These are phyloP conservation scores for Odonthalia washingtoniensis DNA, from an alignment of 31 red algal species.

Conservation along the genomic window DNA sequence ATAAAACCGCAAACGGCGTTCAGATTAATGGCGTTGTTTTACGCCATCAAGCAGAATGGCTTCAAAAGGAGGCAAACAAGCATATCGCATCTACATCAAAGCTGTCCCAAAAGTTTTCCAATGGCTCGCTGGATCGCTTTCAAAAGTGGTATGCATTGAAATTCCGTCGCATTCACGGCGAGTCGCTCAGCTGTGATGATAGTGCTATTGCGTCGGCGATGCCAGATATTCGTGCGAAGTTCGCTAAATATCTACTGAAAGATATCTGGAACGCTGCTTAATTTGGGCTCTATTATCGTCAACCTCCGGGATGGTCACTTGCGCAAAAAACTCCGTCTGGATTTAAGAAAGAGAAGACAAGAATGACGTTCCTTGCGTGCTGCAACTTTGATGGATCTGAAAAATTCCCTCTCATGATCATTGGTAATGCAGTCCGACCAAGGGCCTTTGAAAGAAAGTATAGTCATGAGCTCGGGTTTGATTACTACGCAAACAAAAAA, in stretches of 20 bases:
- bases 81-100: not conserved
- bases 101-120: slow-evolving; percentile 10
- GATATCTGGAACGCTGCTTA: slow-evolving; percentile 46
- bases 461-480: slow-evolving; percentile 11
- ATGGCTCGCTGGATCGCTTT: slow-evolving; percentile 31
- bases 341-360: slow-evolving; percentile 33
- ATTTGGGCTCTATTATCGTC: slow-evolving; percentile 21
- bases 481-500: slow-evolving; percentile 36
- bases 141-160: not conserved
- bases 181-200: slow-evolving; percentile 12
- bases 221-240: not conserved
- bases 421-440: slow-evolving; percentile 12
- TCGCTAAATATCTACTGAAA: not conserved
- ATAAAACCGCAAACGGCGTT: not conserved
- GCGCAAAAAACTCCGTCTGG: not conserved
- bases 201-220: not conserved
- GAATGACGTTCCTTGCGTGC: no score
- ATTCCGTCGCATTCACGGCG: not conserved
- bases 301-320: slow-evolving; percentile 2
- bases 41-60: no score
- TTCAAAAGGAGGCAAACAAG: no score
- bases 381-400: no score
- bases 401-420: slow-evolving; percentile 27
- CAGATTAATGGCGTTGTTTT: no score
- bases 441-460: not conserved